phyloP scores from a whole-genome alignment of 192 early-diverging fungal species.

The Coemansia furcata region DNA sequence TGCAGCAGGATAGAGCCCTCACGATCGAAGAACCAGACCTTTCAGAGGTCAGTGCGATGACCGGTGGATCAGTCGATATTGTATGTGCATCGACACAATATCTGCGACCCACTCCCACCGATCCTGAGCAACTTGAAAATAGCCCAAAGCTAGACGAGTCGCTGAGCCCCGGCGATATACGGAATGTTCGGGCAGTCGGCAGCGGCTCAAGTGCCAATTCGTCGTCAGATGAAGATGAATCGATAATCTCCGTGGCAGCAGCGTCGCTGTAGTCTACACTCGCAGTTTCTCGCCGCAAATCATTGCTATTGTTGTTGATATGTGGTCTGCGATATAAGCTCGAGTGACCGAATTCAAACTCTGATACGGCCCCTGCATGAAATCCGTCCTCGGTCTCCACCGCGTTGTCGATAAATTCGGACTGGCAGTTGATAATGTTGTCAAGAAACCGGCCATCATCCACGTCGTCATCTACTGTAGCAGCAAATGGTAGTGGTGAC shows the following conservation, averaged over 20 bases:
- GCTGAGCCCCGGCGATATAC: not conserved
- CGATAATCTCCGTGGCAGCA: conserved; percentile 25
- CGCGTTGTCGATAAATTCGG: not conserved
- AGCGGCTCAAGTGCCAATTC: not conserved
- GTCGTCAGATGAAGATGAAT: conserved; percentile 13
- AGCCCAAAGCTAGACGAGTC: not conserved
- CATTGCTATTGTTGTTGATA: not conserved
- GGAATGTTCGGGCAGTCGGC: not conserved
- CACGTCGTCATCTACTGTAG: not conserved
- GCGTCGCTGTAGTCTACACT: conserved; percentile 14
- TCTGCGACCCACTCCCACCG: not conserved
- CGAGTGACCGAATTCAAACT: not conserved
- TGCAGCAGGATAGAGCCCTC: not conserved
- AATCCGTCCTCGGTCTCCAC: not conserved
- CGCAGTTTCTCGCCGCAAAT: not conserved
- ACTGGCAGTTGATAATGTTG: not conserved
- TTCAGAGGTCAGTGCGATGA: not conserved
- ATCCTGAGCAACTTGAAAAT: conserved; percentile 1
- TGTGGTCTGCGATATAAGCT: not conserved
- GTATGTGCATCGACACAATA: not conserved
- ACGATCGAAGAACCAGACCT: not conserved
- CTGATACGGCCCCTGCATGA: not conserved
- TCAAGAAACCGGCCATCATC: conserved; percentile 15
- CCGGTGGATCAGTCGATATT: not conserved
- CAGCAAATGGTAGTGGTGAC: not conserved